A percentile compares a stretch with the other conserved stretches of the same genome.
These are phyloP conservation scores for Claviceps capensis DNA, from an alignment of 2,329 filamentous ascomycete genomes.

Conservation along the genomic window DNA sequence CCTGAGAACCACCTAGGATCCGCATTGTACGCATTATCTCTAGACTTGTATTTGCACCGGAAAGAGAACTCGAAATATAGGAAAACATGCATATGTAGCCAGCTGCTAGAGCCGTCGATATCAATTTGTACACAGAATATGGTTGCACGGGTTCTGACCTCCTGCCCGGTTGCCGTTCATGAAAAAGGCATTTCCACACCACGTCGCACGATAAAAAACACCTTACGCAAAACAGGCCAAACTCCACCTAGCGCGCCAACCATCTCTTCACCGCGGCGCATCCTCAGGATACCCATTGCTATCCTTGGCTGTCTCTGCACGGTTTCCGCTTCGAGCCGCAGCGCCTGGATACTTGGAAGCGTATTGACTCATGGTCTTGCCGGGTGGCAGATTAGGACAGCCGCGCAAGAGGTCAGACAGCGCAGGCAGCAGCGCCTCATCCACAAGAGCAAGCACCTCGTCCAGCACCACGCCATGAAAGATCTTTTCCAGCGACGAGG, in stretches of 20 bases:
- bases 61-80: too few species aligned
- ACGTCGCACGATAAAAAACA: not conserved
- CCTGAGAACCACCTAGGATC: too few species aligned
- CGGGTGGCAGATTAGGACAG: conserved; percentile 4
- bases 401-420: not conserved
- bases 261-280: not conserved
- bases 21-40: too few species aligned
- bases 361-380: conserved; percentile 5
- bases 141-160: too few species aligned
- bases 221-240: not conserved
- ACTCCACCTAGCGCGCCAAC: not conserved
- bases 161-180: too few species aligned
- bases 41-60: too few species aligned
- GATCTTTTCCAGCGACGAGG: conserved; percentile 4
- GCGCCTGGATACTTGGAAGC: conserved; percentile 3
- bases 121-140: too few species aligned
- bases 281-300: conserved; percentile 1
- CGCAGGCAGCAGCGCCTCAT: not conserved
- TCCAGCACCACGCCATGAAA: conserved; percentile 1
- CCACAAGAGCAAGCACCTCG: conserved; percentile 1
- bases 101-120: too few species aligned
- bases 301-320: conserved; percentile 5
- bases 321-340: not conserved
- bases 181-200: too few species aligned
- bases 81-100: too few species aligned